A percentile compares a stretch with the other conserved stretches of the same genome.
Evolutionary conservation across 495 filamentous ascomycete species (phyloP).

Genomic region (Paragyromitra xinjiangensis): DNA sequence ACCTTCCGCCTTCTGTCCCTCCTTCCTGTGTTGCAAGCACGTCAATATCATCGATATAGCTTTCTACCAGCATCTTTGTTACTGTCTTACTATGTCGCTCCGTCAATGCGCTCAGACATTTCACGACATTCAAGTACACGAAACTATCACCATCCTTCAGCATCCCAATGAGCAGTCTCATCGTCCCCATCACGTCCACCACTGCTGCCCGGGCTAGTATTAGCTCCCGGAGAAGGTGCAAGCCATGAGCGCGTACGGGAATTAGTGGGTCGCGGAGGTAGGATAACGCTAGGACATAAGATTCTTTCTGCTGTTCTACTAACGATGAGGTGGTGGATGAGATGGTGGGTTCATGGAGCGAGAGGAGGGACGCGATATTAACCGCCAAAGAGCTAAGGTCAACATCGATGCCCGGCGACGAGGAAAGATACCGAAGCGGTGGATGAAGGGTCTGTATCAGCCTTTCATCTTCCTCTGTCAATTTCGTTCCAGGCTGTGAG

Average conservation of each 20-base stretch:
- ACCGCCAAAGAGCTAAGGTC: slow-evolving; percentile 42
- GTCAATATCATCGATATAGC: slow-evolving; percentile 73
- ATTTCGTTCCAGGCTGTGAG: slow-evolving; percentile 51
- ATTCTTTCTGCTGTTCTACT: slow-evolving; percentile 59
- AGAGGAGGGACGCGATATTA: slow-evolving; percentile 52
- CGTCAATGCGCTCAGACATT: slow-evolving; percentile 72
- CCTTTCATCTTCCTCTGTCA: slow-evolving; percentile 50
- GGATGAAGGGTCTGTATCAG: slow-evolving; percentile 52
- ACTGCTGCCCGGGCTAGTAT: slow-evolving; percentile 70
- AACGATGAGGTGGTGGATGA: slow-evolving; percentile 3
- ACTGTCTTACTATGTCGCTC: slow-evolving; percentile 72
- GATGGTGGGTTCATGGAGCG: slow-evolving; percentile 37
- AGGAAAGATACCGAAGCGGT: slow-evolving; percentile 44
- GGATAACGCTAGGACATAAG: slow-evolving; percentile 73
- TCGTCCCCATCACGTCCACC: slow-evolving; percentile 74
- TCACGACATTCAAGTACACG: slow-evolving; percentile 75
- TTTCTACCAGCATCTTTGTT: slow-evolving; percentile 71
- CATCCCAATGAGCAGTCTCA: slow-evolving; percentile 72
- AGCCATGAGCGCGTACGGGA: slow-evolving; percentile 79
- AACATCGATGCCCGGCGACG: slow-evolving; percentile 10
- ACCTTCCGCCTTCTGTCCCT: not conserved
- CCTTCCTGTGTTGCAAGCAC: slow-evolving; percentile 23
- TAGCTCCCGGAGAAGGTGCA: slow-evolving; percentile 73
- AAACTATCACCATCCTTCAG: slow-evolving; percentile 77
- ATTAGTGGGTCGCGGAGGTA: slow-evolving; percentile 80